phyloP scores from a whole-genome alignment of 139 green algal species.

The Chlorella sp. region DNA sequence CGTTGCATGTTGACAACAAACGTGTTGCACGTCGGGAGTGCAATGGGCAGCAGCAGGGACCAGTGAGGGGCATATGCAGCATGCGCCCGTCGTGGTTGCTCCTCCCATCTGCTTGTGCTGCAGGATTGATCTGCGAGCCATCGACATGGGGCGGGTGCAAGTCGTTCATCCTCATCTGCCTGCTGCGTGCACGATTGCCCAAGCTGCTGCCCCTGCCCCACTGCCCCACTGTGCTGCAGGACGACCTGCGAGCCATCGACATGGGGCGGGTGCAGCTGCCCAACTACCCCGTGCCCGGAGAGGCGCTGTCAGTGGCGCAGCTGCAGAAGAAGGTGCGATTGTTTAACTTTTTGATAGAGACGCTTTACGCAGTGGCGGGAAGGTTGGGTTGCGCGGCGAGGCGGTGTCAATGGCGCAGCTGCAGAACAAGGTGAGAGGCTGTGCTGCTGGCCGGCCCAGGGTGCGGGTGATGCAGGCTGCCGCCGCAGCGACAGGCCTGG shows the following conservation, averaged over 20 bases:
- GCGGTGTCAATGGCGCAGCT: background rate
- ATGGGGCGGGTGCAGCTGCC: conserved; percentile 64
- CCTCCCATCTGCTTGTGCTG: no score
- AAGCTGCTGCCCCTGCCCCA: background rate
- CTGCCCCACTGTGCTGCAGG: conserved; percentile 30
- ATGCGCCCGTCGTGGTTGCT: no score
- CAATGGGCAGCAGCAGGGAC: no score
- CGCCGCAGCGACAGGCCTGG: background rate
- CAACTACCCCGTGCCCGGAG: conserved; percentile 54
- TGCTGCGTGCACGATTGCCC: background rate
- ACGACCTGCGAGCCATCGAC: conserved; percentile 74
- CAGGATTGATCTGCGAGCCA: conserved; percentile 70
- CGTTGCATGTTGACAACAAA: no score
- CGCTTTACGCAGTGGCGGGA: no score
- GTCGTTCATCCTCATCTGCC: background rate
- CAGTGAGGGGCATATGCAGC: no score
- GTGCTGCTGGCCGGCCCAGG: background rate
- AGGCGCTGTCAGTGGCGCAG: conserved; percentile 44
- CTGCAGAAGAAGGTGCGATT: conserved; percentile 51
- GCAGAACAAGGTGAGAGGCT: background rate
- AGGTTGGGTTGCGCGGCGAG: background rate
- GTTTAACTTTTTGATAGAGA: no score
- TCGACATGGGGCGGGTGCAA: conserved; percentile 56
- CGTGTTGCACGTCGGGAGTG: no score
- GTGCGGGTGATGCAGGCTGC: background rate